Evolutionary conservation across 2,329 filamentous ascomycete species (phyloP).

Genomic region (Pezicula rhizophila): DNA sequence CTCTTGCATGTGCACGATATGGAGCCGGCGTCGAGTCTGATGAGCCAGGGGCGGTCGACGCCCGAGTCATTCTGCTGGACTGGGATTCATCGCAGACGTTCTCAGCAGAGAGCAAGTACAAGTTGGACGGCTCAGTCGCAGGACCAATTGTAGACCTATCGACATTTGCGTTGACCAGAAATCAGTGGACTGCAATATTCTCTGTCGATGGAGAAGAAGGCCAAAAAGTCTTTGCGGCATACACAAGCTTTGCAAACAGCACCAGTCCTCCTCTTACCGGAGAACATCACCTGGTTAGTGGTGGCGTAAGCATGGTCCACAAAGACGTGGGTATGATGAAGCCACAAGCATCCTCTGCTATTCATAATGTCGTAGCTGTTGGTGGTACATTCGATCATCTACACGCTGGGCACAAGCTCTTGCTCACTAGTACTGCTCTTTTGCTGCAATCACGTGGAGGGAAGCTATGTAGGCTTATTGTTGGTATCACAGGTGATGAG

Average conservation of each 20-base stretch:
- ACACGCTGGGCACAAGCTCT: slow-evolving; percentile 91
- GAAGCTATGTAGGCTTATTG: slow-evolving; percentile 54
- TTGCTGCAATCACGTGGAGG: slow-evolving; percentile 49
- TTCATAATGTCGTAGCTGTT: slow-evolving; percentile 63
- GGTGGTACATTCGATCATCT: slow-evolving; percentile 97
- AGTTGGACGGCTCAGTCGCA: slow-evolving; percentile 25
- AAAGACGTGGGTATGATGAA: slow-evolving; percentile 1
- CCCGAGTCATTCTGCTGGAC: slow-evolving; percentile 67
- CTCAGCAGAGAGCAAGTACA: slow-evolving; percentile 39
- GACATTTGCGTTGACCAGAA: slow-evolving; percentile 45
- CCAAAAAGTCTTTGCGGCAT: slow-evolving; percentile 47
- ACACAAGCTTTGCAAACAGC: slow-evolving; percentile 40
- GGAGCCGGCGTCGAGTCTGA: slow-evolving; percentile 52
- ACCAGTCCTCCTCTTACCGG: slow-evolving; percentile 41
- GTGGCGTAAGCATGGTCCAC: slow-evolving; percentile 43
- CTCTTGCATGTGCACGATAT: slow-evolving; percentile 59
- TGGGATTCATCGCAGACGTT: slow-evolving; percentile 39
- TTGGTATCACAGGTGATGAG: slow-evolving; percentile 85
- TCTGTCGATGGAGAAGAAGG: slow-evolving; percentile 60
- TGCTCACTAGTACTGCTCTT: slow-evolving; percentile 81
- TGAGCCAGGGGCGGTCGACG: slow-evolving; percentile 67
- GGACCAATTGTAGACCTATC: slow-evolving; percentile 37
- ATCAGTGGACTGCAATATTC: slow-evolving; percentile 61
- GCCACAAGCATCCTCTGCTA: slow-evolving; percentile 11
- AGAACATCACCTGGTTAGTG: slow-evolving; percentile 45